phyloP scores from a whole-genome alignment of 2,329 filamentous ascomycete species.

The Colletotrichum viniferum region DNA sequence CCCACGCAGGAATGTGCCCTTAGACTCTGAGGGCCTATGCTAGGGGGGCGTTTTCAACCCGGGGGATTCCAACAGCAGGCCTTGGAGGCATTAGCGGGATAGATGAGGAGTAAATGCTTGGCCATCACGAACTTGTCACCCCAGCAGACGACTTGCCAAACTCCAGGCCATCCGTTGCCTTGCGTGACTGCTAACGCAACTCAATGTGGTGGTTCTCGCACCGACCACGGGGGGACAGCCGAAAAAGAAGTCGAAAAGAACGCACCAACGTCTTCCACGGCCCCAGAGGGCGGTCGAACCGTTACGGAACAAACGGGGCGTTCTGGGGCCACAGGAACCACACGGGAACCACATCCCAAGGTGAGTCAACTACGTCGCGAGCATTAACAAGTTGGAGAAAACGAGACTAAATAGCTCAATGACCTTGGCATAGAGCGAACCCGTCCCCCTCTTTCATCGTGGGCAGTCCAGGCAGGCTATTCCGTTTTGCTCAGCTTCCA shows the following conservation, averaged over 20 bases:
- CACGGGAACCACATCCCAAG: neutral
- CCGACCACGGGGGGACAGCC: neutral
- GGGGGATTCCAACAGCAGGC: neutral
- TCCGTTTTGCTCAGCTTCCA: neutral
- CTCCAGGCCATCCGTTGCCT: neutral
- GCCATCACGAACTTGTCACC: neutral
- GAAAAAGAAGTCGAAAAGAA: neutral
- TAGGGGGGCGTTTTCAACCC: neutral
- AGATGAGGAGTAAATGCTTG: neutral
- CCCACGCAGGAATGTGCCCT: neutral
- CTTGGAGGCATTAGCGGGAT: neutral
- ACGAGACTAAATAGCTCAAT: neutral
- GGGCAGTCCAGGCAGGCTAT: neutral
- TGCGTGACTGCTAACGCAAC: neutral
- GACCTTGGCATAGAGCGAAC: neutral
- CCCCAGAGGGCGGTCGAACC: neutral
- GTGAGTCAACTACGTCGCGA: neutral
- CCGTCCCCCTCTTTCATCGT: neutral
- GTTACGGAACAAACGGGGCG: neutral
- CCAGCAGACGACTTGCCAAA: neutral
- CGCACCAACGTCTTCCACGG: neutral
- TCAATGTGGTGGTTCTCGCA: neutral
- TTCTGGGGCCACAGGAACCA: neutral
- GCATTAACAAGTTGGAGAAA: neutral
- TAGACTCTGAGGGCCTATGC: neutral